Conservation (phyloP, 768 basidiomycete species). For the Artomyces pyxidatus region DNA sequence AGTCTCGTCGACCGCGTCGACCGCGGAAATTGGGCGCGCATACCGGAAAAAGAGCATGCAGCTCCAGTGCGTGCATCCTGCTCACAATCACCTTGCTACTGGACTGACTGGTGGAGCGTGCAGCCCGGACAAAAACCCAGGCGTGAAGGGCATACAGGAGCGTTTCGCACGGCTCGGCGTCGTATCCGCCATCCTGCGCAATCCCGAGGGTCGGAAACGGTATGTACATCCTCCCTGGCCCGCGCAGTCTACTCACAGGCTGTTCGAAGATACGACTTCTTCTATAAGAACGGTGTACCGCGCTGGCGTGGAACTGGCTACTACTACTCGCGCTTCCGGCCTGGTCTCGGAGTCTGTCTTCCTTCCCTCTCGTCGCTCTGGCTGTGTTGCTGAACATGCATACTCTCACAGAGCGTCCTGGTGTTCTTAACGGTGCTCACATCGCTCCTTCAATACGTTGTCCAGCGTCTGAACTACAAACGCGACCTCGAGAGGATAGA, state of each 20-base stretch:
- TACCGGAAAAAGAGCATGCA: conserved; percentile 88
- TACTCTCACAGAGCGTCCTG: conserved; percentile 61
- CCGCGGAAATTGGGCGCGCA: conserved; percentile 75
- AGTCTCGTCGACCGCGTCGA: conserved; percentile 64
- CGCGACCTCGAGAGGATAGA: conserved; percentile 67
- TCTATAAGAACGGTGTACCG: conserved; percentile 96
- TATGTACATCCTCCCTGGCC: conserved; percentile 26
- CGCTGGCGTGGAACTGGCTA: conserved; percentile 95
- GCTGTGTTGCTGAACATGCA: conserved; percentile 9
- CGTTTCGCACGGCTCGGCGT: conserved; percentile 90
- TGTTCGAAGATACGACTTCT: conserved; percentile 69
- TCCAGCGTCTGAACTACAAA: conserved; percentile 71
- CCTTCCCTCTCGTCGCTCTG: neutral
- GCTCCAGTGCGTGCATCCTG: conserved; percentile 64
- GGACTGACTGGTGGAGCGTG: neutral
- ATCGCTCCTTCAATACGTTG: conserved; percentile 72
- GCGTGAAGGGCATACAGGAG: conserved; percentile 73
- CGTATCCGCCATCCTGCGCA: conserved; percentile 73
- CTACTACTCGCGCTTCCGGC: conserved; percentile 93
- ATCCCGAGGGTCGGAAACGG: conserved; percentile 68
- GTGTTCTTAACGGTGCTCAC: conserved; percentile 72
- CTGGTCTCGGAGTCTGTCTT: conserved; percentile 66
- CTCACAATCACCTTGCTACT: neutral
- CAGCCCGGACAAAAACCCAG: conserved; percentile 95
- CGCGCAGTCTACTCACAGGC: conserved; percentile 5